Percentiles rank a stretch among this genome's conserved stretches.
phyloP scores from a whole-genome alignment of 257 asterid species.

The Ocimum tenuiflorum region DNA sequence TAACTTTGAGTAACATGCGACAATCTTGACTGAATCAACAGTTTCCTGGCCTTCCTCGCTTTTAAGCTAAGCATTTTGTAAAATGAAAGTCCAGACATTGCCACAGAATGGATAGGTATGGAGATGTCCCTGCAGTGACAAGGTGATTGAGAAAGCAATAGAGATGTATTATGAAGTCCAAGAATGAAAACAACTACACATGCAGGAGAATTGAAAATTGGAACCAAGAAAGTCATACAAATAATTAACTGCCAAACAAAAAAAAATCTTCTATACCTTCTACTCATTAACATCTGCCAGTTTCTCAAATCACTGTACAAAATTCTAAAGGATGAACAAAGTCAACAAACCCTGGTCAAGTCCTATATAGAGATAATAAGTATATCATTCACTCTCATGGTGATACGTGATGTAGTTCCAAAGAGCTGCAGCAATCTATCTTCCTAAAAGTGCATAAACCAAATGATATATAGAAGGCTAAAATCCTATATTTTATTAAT shows the following conservation, averaged over 20 bases:
- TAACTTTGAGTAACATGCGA: slow-evolving; percentile 88
- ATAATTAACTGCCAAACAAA: background rate
- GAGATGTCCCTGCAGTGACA: slow-evolving; percentile 80
- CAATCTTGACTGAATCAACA: slow-evolving; percentile 79
- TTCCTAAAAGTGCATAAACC: background rate
- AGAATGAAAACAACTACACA: background rate
- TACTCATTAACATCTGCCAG: background rate
- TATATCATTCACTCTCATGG: background rate
- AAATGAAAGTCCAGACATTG: slow-evolving; percentile 98
- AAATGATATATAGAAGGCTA: background rate
- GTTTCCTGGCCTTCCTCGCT: slow-evolving; percentile 78
- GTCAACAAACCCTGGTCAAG: background rate
- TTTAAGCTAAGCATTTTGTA: slow-evolving; percentile 82
- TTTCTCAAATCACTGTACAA: background rate
- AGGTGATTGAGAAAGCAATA: background rate
- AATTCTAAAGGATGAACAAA: background rate
- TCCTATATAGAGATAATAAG: background rate
- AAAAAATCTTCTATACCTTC: background rate
- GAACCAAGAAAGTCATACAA: background rate
- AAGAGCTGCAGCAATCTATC: background rate
- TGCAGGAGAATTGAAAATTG: background rate
- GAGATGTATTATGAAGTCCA: background rate
- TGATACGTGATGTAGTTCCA: background rate
- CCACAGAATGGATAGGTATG: slow-evolving; percentile 98
- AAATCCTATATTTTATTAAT: background rate